Evolutionary conservation across 495 filamentous ascomycete species (phyloP).

Genomic region (Penicillium flavigenum): DNA sequence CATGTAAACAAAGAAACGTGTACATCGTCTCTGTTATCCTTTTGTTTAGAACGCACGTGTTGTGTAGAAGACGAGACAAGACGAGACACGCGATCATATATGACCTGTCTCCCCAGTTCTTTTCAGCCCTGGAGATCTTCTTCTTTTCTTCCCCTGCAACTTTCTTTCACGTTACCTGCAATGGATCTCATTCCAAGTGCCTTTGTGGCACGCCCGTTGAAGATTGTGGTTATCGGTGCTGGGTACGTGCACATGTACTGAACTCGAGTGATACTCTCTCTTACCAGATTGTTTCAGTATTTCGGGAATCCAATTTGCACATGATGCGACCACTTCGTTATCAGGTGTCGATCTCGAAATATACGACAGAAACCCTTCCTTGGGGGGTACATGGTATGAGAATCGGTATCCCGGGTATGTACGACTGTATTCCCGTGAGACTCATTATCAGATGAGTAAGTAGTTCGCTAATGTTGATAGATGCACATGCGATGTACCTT

Average conservation of each 20-base stretch:
- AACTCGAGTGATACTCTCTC: conserved; percentile 39
- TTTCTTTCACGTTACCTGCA: background rate
- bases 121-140: background rate
- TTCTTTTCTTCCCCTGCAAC: background rate
- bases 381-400: conserved; percentile 65
- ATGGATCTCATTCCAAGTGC: conserved; percentile 10
- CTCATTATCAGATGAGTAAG: background rate
- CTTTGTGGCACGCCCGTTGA: conserved; percentile 24
- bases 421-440: background rate
- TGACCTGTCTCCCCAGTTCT: background rate
- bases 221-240: conserved; percentile 58
- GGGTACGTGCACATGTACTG: conserved; percentile 47
- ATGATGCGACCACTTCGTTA: conserved; percentile 40
- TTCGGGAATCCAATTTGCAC: conserved; percentile 12
- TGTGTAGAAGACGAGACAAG: background rate
- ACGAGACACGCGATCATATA: background rate
- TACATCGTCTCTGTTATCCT: background rate
- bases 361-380: conserved; percentile 68
- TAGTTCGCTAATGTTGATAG: background rate
- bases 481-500: conserved; percentile 21
- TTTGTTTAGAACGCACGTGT: background rate
- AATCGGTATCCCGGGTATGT: conserved; percentile 57
- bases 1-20: background rate
- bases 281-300: background rate
- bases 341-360: conserved; percentile 53